phyloP scores from a whole-genome alignment of 2,329 filamentous ascomycete species.

The Emericellopsis atlantica region DNA sequence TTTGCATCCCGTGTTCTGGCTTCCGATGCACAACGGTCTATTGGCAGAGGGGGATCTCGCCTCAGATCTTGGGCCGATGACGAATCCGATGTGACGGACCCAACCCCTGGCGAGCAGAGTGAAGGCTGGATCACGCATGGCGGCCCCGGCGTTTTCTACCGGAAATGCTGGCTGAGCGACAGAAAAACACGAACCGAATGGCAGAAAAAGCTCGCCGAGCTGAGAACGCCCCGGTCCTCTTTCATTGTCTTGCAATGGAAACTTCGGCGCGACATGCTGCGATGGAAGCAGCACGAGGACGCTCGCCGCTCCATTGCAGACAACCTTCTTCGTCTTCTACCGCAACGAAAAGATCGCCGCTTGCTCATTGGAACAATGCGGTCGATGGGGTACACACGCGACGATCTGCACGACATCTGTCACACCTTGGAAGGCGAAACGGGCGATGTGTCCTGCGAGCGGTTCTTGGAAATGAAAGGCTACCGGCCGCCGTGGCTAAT shows the following conservation, averaged over 20 bases:
- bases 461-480: conserved; percentile 1
- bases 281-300: background rate
- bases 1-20: background rate
- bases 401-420: background rate
- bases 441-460: background rate
- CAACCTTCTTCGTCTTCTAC: conserved; percentile 1
- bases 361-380: background rate
- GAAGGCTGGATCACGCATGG: too few relatives aligned
- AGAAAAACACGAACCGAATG: too few relatives aligned
- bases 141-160: too few relatives aligned
- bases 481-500: conserved; percentile 4
- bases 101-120: too few relatives aligned
- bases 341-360: background rate
- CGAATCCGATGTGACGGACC: too few relatives aligned
- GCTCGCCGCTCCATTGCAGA: too few relatives aligned
- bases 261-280: conserved; percentile 1
- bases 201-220: too few relatives aligned
- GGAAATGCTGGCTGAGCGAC: too few relatives aligned
- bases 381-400: background rate
- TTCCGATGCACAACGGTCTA: background rate
- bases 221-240: too few relatives aligned
- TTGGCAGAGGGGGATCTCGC: background rate
- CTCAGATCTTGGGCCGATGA: too few relatives aligned
- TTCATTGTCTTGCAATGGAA: too few relatives aligned
- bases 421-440: conserved; percentile 1